Percentiles rank a stretch among this genome's conserved stretches.
Evolutionary conservation across 805 yeast genomes (phyloP).

Genomic region (Wilhelminamyces savonicus): DNA sequence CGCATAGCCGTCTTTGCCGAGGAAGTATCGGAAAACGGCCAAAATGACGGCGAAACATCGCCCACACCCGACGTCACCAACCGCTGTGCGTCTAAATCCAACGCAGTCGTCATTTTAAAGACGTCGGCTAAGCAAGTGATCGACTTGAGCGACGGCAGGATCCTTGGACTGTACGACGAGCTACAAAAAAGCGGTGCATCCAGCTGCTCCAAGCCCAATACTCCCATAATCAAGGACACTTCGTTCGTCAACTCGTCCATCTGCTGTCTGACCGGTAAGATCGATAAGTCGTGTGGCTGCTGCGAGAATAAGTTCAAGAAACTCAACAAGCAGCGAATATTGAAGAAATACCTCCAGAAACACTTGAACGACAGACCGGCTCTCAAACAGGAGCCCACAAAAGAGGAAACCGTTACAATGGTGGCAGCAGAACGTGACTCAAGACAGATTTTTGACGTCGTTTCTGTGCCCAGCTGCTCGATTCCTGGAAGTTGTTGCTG

Average conservation of each 20-base stretch:
- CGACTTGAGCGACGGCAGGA: slow-evolving; percentile 29
- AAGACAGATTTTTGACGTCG: slow-evolving; percentile 14
- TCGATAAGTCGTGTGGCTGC: slow-evolving; percentile 24
- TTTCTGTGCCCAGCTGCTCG: slow-evolving; percentile 27
- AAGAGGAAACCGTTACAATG: not conserved
- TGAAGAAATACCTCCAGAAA: slow-evolving; percentile 24
- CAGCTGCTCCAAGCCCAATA: slow-evolving; percentile 11
- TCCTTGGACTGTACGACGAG: slow-evolving; percentile 34
- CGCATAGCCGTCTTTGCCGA: slow-evolving; percentile 57
- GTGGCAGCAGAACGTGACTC: not conserved
- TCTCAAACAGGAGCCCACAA: not conserved
- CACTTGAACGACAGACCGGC: no score
- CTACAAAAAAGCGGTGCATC: slow-evolving; percentile 1
- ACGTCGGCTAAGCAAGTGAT: slow-evolving; percentile 35
- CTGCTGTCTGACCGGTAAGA: slow-evolving; percentile 24
- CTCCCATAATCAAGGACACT: slow-evolving; percentile 20
- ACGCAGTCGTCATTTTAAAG: slow-evolving; percentile 28
- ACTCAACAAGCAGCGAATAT: slow-evolving; percentile 30
- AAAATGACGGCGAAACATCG: slow-evolving; percentile 3
- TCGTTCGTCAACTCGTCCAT: slow-evolving; percentile 28
- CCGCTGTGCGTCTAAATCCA: slow-evolving; percentile 4
- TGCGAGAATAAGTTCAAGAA: slow-evolving; percentile 18
- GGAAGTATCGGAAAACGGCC: no score
- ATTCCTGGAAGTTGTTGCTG: slow-evolving; percentile 33
- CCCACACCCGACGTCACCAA: not conserved